phyloP scores from a whole-genome alignment of 2,329 filamentous ascomycete genomes.

The Venturia carpophila region DNA sequence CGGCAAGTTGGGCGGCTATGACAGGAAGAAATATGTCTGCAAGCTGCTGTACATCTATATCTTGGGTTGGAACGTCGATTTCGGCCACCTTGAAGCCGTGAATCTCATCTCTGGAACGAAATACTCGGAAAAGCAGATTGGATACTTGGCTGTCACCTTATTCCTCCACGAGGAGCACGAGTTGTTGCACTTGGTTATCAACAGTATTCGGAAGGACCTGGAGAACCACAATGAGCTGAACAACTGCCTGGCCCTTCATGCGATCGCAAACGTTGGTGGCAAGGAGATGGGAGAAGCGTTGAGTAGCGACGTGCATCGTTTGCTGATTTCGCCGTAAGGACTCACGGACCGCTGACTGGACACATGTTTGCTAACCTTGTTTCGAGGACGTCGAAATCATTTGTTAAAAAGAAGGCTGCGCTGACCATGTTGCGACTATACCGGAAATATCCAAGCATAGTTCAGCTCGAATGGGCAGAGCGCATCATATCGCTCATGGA shows the following conservation, averaged over 20 bases:
- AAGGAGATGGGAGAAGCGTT: slow-evolving; percentile 96
- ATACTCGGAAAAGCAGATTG: slow-evolving; percentile 99
- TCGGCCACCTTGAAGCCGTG: slow-evolving; percentile 95
- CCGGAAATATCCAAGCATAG: slow-evolving; percentile 86
- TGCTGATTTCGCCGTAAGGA: slow-evolving; percentile 86
- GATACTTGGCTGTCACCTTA: slow-evolving; percentile 92
- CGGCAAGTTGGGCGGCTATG: slow-evolving; percentile 86
- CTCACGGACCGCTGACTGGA: slow-evolving; percentile 25
- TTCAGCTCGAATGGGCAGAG: slow-evolving; percentile 95
- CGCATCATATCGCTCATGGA: slow-evolving; percentile 99
- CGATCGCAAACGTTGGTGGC: slow-evolving; percentile 94
- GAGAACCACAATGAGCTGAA: slow-evolving; percentile 93
- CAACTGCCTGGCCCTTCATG: slow-evolving; percentile 93
- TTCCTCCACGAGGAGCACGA: slow-evolving; percentile 98
- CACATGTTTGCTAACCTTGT: slow-evolving; percentile 23
- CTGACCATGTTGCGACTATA: slow-evolving; percentile 88
- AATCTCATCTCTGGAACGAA: slow-evolving; percentile 95
- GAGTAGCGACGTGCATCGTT: slow-evolving; percentile 81
- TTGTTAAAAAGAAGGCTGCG: slow-evolving; percentile 98
- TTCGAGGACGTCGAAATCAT: slow-evolving; percentile 73
- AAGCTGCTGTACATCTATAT: slow-evolving; percentile 99
- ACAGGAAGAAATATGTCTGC: slow-evolving; percentile 99
- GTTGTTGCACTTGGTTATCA: slow-evolving; percentile 89
- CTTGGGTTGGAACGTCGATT: slow-evolving; percentile 97
- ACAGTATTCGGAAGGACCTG: slow-evolving; percentile 95